Base-by-base conservation (phyloP, 257 asterid species). In the Sherardia arvensis region DNA sequence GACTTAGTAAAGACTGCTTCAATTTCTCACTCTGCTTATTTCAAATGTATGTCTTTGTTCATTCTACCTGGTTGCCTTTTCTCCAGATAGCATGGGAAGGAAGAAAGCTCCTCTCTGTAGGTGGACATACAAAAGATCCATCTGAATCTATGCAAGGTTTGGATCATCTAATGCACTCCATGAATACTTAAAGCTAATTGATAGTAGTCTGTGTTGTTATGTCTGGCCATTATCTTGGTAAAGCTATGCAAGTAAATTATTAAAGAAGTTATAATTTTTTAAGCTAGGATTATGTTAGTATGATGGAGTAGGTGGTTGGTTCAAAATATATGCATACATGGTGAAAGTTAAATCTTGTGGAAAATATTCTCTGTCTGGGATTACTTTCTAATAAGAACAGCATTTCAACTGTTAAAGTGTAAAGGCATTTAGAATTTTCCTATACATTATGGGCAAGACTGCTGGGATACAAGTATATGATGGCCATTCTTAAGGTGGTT, bases 121-220 rank as follows among this genome's bases (percentile, higher is more conserved):
- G 94, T 76, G 99, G 99, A 76, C 96, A 89, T 72, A 65, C 94
- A 59, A 93, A 89, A 83, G 87, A 87, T 80, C 90, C 94, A 71
- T 76, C 85, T 54, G 95, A 93, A 80, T 72, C 87, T 25, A 66
- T 93, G 73, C 96, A 83, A 87, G 99, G 99, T 89, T 74, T 59
- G 76, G 18, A 26, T 69, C 56, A 43, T 71, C 53, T 30, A 33
- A 36, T 40, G 6, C 48, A 60, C 29, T 33, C 53, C 45, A 53
- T 51, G 25, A 17, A 55, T 66, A 28, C 30, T 26, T 58, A 26
- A 38, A 21, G 38, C 8, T 53, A 64, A 59, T 29, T 71, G 43
- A 7, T 57, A 29, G 34, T 56, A 10, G 21, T 20, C 32, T 61
- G 59, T 8, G 62, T 48, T 12, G 15, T 17, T 18, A 18, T 20